Base-by-base conservation (phyloP, 345 rosid species). In the Raphanus sativus region DNA sequence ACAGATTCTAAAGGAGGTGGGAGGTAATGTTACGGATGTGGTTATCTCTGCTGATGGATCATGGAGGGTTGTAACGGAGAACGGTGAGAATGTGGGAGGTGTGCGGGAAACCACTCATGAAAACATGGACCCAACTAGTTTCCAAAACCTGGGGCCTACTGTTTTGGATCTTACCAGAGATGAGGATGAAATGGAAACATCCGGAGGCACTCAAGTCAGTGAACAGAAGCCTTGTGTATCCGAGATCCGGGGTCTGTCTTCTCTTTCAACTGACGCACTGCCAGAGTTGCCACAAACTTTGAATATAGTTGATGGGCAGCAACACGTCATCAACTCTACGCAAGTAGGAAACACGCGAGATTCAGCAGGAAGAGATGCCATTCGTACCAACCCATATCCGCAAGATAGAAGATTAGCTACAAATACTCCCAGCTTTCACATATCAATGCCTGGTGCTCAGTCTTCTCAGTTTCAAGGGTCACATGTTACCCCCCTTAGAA, bases 11-110 rank as follows among this genome's bases (percentile, higher is more conserved):
- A 79, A 79, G 77, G 97, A 86, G 71, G 97, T 89, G 28, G 89
- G 90, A 24, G 36, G 74, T 8, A 66, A 80, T 85, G 84, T 85
- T 54, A 38, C 75, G 40, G 89, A 81, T 68, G 97, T 89, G 25
- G 83, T 87, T 34, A 88, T 95, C 79, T 89, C 93, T 69, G 84
- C 84, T 52, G 90, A 92, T 82, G 97, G 98, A 56, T 92, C 99
- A 52, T 92, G 97, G 99, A 87, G 71, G 68, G 92, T 88, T 42
- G 82, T 84, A 71, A 56, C 82, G 48, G 89, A 85, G 75, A 79
- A 69, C 48, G 82, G 84, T 62, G 89, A 84, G 16, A 61, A 83
- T 42, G 61, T 56, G 78, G 82, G 80, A 63, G 73, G 45, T 48
- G 54, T 48, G 54, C 54, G 0, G 54, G 54, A 48, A 48, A 13